Base-by-base conservation (phyloP, 1,139 yeast genomes). In the Arxiozyma bovina region DNA sequence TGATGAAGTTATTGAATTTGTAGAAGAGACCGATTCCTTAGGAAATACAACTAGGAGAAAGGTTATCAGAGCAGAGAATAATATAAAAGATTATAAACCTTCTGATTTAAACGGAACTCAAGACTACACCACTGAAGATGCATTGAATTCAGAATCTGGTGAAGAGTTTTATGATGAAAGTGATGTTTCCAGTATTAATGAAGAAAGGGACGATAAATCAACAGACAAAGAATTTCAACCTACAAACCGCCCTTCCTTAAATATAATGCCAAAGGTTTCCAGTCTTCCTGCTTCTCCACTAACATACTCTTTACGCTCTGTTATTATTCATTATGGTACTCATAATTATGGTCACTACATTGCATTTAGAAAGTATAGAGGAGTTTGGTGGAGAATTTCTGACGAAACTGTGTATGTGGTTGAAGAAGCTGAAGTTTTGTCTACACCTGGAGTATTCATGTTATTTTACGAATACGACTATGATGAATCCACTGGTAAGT, bases 341-440 rank as follows among this genome's bases (percentile, higher is more conserved):
- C 97, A 91, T 64, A 89, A 91, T 66, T 91, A 89, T 68, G 98
- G 98, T 21, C 98, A 91, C 69, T 91, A 91, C 68, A 88, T 91
- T 56, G 88, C 95, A 52, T 91, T 80, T 72, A 80, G 97, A 63
- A 84, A 82, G 63, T 78, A 76, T 56, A 78, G 94, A 63, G 95
- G 94, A 1, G 77, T 82, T 15, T 91, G 98, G 97, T 90, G 96
- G 96, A 80, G 96, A 68, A 83, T 90, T 25, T 85, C 95, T 63
- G 98, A 91, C 70, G 96, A 91, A 65, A 82, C 84, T 1, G 96
- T 90, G 3, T 82, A 87, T 59, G 79, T 87, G 25, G 90, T 89
- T 1, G 79, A 81, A 23, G 95, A 88, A 66, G 79, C 79, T 9
- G 96, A 90, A 67, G 97, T 89, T 1, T 73, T 87, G 56, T 76